Evolutionary conservation across 129 eudicot species (phyloP), one percentile per base, ranked within the genome.

Genomic region (Cynara cardunculus): DNA sequence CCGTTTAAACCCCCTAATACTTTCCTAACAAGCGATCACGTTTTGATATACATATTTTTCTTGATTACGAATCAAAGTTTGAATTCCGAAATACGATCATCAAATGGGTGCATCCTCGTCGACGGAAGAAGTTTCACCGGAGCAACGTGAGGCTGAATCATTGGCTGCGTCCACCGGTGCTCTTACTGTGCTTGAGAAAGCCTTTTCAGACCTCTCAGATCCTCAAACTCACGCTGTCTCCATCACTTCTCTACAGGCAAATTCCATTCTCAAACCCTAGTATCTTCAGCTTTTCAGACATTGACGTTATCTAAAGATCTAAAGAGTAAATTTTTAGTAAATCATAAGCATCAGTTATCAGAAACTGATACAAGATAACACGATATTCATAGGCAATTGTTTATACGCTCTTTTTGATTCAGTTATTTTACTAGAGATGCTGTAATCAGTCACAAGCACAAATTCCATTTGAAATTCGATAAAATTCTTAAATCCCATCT

Each of bases 131-230:
- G 85, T 75, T 1, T 71, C 97, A 32, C 67, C 82, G 71, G 97
- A 90, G 76, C 91, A 82, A 81, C 88, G 89, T 7, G 94, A 95
- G 62, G 88, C 92, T 10, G 97, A 95, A 87, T 78, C 90, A n/a
- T 81, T 90, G 73, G 97, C 96, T 3, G 90, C 97, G 0, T 92
- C 99, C 13, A 90, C 90, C 10, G 99, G 99, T 14, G 92, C 89
- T 67, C 94, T 95, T 59, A 82, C 94, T 31, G 37, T 86, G 72
- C 97, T 95, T 39, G 71, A 85, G 25, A 84, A 90, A 9, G 79
- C 88, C 2, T 94, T 92, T 77, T 82, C 94, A 9, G 66, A 77
- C 72, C 97, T 94, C 65, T 81, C 94, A 39, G 85, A 92, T 86
- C 91, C 90, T 76, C 79, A 80, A 79, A 83, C 99, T 70, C 61